phyloP scores from a whole-genome alignment of 495 filamentous ascomycete genomes.

The Annulohypoxylon nitens region DNA sequence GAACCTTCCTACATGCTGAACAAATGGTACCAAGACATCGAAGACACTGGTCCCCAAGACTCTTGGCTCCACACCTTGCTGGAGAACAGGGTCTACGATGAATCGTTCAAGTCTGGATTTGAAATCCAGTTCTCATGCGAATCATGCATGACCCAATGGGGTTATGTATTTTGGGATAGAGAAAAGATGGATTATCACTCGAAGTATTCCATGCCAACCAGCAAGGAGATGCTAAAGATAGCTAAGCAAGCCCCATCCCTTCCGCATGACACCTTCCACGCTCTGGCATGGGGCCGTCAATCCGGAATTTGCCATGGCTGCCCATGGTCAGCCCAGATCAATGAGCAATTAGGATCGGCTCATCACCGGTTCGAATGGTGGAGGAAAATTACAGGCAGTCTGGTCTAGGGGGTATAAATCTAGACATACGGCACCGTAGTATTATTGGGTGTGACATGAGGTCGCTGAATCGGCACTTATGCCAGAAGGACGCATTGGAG shows the following conservation, averaged over 20 bases:
- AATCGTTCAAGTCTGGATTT: neutral
- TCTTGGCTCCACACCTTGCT: conserved; percentile 6
- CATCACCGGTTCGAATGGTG: too few relatives aligned
- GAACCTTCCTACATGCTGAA: neutral
- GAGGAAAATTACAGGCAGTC: too few relatives aligned
- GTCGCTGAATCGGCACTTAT: too few relatives aligned
- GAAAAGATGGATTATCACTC: conserved; percentile 9
- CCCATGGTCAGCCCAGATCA: neutral
- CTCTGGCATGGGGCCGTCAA: neutral
- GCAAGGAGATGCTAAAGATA: neutral
- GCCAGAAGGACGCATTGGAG: too few relatives aligned
- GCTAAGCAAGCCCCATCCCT: neutral
- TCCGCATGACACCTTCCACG: neutral
- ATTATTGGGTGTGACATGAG: too few relatives aligned
- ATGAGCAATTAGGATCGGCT: too few relatives aligned
- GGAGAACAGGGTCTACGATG: neutral
- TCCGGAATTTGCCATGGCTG: neutral
- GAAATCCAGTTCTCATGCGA: conserved; percentile 8
- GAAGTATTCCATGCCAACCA: neutral
- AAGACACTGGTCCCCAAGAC: conserved; percentile 21
- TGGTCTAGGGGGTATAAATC: too few relatives aligned
- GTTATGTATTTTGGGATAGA: conserved; percentile 31
- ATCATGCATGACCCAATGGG: conserved; percentile 5
- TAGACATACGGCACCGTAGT: too few relatives aligned
- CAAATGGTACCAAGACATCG: neutral